Percentiles rank a stretch among this genome's conserved stretches.
These are phyloP conservation scores for Chytriomyces hyalinus DNA, from an alignment of 192 early-diverging fungal genomes.

Conservation along the genomic window DNA sequence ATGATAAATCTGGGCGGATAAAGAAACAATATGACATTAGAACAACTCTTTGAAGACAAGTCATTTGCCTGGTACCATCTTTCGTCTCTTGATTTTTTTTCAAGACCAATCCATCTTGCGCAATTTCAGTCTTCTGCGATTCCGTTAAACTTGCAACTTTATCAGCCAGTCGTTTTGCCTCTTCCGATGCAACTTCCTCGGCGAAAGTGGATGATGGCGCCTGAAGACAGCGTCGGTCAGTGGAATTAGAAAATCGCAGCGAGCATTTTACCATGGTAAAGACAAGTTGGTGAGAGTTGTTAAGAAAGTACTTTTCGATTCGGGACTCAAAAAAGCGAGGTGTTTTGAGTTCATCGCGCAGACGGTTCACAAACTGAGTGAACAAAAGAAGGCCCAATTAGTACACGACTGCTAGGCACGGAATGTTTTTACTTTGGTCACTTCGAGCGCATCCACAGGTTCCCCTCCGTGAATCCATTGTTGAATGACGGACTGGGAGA, in stretches of 20 bases:
- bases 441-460: slow-evolving; percentile 79
- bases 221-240: not conserved
- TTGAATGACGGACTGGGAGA: slow-evolving; percentile 78
- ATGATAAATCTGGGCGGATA: slow-evolving; percentile 64
- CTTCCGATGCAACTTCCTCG: slow-evolving; percentile 61
- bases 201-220: slow-evolving; percentile 71
- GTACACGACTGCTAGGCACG: not conserved
- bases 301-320: slow-evolving; percentile 78
- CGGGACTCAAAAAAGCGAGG: slow-evolving; percentile 74
- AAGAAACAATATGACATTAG: not conserved
- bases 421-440: slow-evolving; percentile 64
- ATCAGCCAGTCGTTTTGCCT: slow-evolving; percentile 67
- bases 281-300: slow-evolving; percentile 77
- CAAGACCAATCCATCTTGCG: slow-evolving; percentile 70
- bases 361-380: slow-evolving; percentile 66
- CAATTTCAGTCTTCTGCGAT: slow-evolving; percentile 65
- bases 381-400: not conserved
- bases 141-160: slow-evolving; percentile 67
- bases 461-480: slow-evolving; percentile 90
- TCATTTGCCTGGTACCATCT: slow-evolving; percentile 50
- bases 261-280: slow-evolving; percentile 72
- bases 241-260: not conserved
- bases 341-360: slow-evolving; percentile 62
- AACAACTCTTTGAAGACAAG: not conserved
- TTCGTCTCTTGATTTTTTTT: slow-evolving; percentile 70